Evolutionary conservation across 2,329 filamentous ascomycete species (phyloP).

Genomic region (Leptographium galeiforme): DNA sequence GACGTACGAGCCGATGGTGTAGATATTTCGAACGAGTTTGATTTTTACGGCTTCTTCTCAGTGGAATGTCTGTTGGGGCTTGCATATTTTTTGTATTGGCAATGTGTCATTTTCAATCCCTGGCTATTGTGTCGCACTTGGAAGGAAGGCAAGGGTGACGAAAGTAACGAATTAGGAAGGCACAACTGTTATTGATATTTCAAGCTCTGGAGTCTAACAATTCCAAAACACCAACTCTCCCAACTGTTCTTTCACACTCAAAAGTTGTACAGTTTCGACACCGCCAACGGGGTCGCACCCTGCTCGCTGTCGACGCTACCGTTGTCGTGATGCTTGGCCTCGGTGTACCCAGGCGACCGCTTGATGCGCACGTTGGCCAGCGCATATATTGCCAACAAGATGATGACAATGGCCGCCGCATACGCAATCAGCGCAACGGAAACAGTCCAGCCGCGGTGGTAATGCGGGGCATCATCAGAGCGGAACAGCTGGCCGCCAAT

Average conservation of each 20-base stretch:
- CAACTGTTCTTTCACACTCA: neutral
- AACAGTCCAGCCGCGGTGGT: constrained; percentile 29
- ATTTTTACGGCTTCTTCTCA: neutral
- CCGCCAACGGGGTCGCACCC: neutral
- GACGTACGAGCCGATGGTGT: neutral
- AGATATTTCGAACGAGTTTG: neutral
- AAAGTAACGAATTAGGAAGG: too few relatives aligned
- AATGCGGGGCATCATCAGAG: constrained; percentile 34
- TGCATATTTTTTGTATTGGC: too few relatives aligned
- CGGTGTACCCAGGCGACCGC: neutral
- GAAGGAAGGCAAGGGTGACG: too few relatives aligned
- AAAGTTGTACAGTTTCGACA: neutral
- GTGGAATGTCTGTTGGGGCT: neutral
- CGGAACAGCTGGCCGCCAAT: constrained; percentile 49
- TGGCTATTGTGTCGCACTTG: too few relatives aligned
- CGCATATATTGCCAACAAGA: neutral
- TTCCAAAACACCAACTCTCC: too few relatives aligned
- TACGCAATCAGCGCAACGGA: constrained; percentile 6
- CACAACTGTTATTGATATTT: too few relatives aligned
- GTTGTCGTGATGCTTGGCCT: neutral
- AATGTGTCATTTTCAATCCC: too few relatives aligned
- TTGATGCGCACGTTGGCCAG: neutral
- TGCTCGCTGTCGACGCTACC: neutral
- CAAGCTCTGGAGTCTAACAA: too few relatives aligned
- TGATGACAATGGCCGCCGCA: neutral